Evolutionary conservation across 1,139 yeast species (phyloP).

Genomic region (Kodamaea sp.): DNA sequence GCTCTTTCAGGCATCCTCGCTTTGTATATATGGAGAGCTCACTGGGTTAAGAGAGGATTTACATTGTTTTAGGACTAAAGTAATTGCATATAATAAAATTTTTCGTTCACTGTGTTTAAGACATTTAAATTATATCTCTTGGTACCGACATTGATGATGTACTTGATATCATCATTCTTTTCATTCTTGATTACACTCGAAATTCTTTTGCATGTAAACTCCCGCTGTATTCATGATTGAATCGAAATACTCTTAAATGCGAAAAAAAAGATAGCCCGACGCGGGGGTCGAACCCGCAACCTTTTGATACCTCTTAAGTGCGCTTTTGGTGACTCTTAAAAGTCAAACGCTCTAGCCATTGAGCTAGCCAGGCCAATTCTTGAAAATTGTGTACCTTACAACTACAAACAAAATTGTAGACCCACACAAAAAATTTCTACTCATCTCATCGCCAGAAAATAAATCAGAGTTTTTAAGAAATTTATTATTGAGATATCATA

Average conservation of each 20-base stretch:
- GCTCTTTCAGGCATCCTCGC: conserved; percentile 30
- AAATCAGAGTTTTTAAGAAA: no score
- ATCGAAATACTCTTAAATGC: no score
- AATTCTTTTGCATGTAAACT: conserved; percentile 11
- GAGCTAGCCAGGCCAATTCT: conserved; percentile 23
- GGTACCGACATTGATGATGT: conserved; percentile 15
- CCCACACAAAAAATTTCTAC: no score
- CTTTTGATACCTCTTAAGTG: conserved; percentile 15
- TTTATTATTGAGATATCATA: no score
- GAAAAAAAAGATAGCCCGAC: conserved; percentile 15
- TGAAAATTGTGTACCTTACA: no score
- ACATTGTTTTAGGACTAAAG: conserved; percentile 7
- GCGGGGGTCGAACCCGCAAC: conserved; percentile 25
- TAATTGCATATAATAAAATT: background rate
- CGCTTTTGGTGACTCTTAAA: conserved; percentile 13
- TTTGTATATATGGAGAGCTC: conserved; percentile 29
- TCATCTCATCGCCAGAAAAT: no score
- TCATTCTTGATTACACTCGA: conserved; percentile 14
- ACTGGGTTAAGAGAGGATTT: conserved; percentile 35
- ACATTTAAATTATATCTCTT: conserved; percentile 18
- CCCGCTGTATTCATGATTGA: no score
- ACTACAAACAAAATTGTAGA: no score
- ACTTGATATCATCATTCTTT: conserved; percentile 10
- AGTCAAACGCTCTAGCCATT: conserved; percentile 33
- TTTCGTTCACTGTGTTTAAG: conserved; percentile 8